Conservation (phyloP, 176 grass and related monocot genomes). For the Microstegium vimineum region DNA sequence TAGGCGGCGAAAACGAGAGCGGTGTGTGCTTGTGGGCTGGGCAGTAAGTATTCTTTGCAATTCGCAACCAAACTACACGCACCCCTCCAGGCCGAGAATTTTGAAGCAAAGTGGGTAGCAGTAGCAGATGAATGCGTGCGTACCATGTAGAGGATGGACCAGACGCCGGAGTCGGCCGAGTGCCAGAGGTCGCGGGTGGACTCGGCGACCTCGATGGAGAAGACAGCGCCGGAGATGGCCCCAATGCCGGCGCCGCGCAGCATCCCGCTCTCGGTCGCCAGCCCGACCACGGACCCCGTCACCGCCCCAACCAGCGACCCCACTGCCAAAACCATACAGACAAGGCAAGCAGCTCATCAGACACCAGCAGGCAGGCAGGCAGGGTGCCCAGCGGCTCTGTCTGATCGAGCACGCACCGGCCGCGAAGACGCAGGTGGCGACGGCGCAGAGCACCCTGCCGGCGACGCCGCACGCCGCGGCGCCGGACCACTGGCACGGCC, state of each 20-base stretch:
- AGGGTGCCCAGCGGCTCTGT: no score
- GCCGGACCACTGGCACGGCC: neutral
- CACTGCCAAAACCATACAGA: constrained; percentile 20
- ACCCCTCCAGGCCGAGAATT: no score
- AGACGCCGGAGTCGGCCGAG: constrained; percentile 47
- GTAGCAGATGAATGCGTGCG: neutral
- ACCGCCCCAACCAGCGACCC: constrained; percentile 54
- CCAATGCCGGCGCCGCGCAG: constrained; percentile 76
- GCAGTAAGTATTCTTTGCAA: neutral
- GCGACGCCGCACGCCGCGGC: constrained; percentile 16
- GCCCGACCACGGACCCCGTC: constrained; percentile 52
- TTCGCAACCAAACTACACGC: neutral
- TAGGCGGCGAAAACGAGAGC: constrained; percentile 11
- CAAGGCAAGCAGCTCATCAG: neutral
- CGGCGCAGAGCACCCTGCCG: constrained; percentile 35
- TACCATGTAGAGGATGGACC: constrained; percentile 70
- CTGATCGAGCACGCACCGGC: constrained; percentile 3
- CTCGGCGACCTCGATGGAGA: constrained; percentile 81
- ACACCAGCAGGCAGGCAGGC: neutral
- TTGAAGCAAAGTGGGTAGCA: neutral
- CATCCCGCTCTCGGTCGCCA: constrained; percentile 64
- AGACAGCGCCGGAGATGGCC: constrained; percentile 89
- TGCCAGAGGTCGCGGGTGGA: constrained; percentile 74
- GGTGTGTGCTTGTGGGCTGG: neutral
- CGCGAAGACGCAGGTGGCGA: constrained; percentile 38